A percentile compares a stretch with the other conserved stretches of the same genome.
phyloP scores from a whole-genome alignment of 1,284 basidiomycete genomes.

The Trametes sp. region DNA sequence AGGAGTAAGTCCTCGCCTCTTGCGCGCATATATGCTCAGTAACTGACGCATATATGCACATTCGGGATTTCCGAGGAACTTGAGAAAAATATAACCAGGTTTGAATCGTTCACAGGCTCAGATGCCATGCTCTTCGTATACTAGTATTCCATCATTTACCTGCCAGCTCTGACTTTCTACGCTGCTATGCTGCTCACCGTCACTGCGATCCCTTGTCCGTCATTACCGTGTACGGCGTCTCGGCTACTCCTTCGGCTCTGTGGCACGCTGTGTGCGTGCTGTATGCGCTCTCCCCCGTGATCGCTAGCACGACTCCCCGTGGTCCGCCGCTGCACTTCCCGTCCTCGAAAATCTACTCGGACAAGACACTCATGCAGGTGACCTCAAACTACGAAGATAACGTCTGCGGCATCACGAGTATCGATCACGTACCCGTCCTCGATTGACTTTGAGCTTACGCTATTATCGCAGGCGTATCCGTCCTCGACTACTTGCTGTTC shows the following conservation, averaged over 20 bases:
- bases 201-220: constrained; percentile 53
- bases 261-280: constrained; percentile 60
- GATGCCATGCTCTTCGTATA: too few relatives aligned
- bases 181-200: constrained; percentile 58
- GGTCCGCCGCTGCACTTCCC: constrained; percentile 82
- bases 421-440: constrained; percentile 24
- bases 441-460: neutral
- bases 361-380: constrained; percentile 65
- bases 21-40: too few relatives aligned
- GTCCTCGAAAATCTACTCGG: constrained; percentile 73
- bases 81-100: too few relatives aligned
- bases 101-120: too few relatives aligned
- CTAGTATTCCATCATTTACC: constrained; percentile 72
- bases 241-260: constrained; percentile 44
- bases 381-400: constrained; percentile 69
- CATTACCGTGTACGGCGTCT: constrained; percentile 16
- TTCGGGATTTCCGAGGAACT: too few relatives aligned
- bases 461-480: constrained; percentile 40
- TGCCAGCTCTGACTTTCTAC: constrained; percentile 64
- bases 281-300: constrained; percentile 54
- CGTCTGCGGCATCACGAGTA: constrained; percentile 66
- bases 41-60: too few relatives aligned
- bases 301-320: constrained; percentile 67
- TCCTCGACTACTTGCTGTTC: constrained; percentile 74
- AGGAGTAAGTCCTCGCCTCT: too few relatives aligned